A percentile compares a stretch with the other conserved stretches of the same genome.
Evolutionary conservation across 2,329 filamentous ascomycete species (phyloP).

Genomic region (Talaromyces islandicus): DNA sequence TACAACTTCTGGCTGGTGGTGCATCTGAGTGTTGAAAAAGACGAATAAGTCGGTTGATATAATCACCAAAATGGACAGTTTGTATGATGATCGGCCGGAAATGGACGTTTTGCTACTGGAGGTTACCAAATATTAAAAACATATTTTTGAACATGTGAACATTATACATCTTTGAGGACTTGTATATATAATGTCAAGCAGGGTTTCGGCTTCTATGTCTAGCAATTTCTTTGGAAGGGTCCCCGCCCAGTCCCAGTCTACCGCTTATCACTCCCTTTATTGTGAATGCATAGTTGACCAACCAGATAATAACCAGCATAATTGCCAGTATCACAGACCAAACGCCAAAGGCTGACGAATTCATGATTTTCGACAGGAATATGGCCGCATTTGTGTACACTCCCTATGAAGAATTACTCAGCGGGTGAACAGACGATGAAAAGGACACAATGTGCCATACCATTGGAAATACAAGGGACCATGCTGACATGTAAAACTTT

Average conservation of each 20-base stretch:
- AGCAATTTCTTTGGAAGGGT: neutral
- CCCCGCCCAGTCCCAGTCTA: slow-evolving; percentile 14
- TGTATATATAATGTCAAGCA: neutral
- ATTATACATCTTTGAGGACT: too few relatives aligned
- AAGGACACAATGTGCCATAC: slow-evolving; percentile 19
- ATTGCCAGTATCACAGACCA: slow-evolving; percentile 33
- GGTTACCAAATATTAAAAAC: neutral
- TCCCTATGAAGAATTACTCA: slow-evolving; percentile 20
- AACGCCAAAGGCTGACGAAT: slow-evolving; percentile 33
- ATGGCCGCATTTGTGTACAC: slow-evolving; percentile 36
- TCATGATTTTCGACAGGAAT: slow-evolving; percentile 32
- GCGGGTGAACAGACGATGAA: neutral
- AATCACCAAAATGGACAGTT: neutral
- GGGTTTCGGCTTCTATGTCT: neutral
- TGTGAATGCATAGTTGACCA: slow-evolving; percentile 26
- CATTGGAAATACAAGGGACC: slow-evolving; percentile 37
- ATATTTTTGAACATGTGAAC: too few relatives aligned
- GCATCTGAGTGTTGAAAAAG: neutral
- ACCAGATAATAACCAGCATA: slow-evolving; percentile 29
- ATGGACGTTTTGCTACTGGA: neutral
- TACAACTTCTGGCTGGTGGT: neutral
- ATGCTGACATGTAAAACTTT: slow-evolving; percentile 25
- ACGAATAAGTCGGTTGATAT: neutral
- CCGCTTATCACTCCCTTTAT: slow-evolving; percentile 25
- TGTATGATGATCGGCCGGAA: neutral